A percentile compares a stretch with the other conserved stretches of the same genome.
Evolutionary conservation across 306 rosid genomes (phyloP).

Genomic region (Psophocarpus tetragonolobus): DNA sequence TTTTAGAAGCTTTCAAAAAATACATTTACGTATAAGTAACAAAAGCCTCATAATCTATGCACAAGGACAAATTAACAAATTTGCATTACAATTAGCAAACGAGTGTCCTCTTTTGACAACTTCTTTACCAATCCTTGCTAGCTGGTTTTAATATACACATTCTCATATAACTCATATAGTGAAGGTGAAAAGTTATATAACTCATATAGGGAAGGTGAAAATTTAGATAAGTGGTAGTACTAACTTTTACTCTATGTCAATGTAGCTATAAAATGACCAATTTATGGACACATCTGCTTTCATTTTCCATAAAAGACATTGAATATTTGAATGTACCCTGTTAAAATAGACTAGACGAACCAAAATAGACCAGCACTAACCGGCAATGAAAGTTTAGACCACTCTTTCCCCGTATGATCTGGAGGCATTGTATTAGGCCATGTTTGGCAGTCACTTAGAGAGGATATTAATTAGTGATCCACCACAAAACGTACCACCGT

Average conservation of each 20-base stretch:
- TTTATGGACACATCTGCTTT: background rate
- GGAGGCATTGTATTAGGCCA: background rate
- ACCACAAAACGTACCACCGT: slow-evolving; percentile 6
- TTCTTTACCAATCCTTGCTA: too few relatives aligned
- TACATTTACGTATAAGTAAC: too few relatives aligned
- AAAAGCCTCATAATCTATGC: too few relatives aligned
- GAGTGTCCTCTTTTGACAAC: too few relatives aligned
- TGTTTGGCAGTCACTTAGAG: slow-evolving; percentile 31
- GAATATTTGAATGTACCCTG: slow-evolving; percentile 22
- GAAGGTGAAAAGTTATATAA: too few relatives aligned
- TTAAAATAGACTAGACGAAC: slow-evolving; percentile 17
- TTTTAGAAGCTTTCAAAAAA: too few relatives aligned
- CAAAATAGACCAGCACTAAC: slow-evolving; percentile 25
- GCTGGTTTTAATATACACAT: too few relatives aligned
- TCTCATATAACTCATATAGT: too few relatives aligned
- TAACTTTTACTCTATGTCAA: background rate
- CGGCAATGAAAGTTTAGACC: slow-evolving; percentile 23
- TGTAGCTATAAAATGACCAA: slow-evolving; percentile 1
- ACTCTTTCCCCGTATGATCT: background rate
- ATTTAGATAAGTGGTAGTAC: background rate
- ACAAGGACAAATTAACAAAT: too few relatives aligned
- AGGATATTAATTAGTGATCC: background rate
- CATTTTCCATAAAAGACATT: background rate
- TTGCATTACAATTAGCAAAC: too few relatives aligned
- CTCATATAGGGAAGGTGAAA: too few relatives aligned